phyloP scores from a whole-genome alignment of 75 land plant genomes.

The Azolla pinnata region DNA sequence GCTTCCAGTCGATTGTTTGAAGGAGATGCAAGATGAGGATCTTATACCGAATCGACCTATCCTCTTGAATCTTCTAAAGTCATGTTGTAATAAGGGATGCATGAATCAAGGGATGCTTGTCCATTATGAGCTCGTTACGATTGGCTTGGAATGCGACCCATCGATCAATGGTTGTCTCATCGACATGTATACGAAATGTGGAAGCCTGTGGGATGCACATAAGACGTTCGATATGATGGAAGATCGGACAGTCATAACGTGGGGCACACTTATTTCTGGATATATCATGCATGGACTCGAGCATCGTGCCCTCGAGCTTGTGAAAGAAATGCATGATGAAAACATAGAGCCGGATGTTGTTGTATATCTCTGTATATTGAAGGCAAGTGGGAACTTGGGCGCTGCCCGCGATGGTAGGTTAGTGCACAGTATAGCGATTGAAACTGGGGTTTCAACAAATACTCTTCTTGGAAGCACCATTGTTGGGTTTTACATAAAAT shows the following conservation, averaged over 20 bases:
- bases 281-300: background rate
- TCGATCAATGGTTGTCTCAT: conserved; percentile 19
- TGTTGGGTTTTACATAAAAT: conserved; percentile 14
- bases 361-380: conserved; percentile 26
- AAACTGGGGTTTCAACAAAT: conserved; percentile 2
- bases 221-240: background rate
- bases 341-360: conserved; percentile 15
- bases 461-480: conserved; percentile 8
- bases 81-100: conserved; percentile 43
- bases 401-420: background rate
- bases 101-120: conserved; percentile 28
- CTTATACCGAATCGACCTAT: conserved; percentile 39
- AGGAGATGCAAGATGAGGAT: conserved; percentile 40
- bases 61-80: conserved; percentile 41
- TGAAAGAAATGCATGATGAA: background rate
- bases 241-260: conserved; percentile 2
- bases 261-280: conserved; percentile 9
- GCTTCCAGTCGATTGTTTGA: conserved; percentile 37
- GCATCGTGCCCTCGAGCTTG: conserved; percentile 1
- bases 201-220: conserved; percentile 6
- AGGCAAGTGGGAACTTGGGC: conserved; percentile 21
- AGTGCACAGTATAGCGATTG: no score
- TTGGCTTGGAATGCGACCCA: conserved; percentile 20
- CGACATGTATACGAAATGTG: conserved; percentile 14
- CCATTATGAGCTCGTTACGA: conserved; percentile 34